phyloP scores from a whole-genome alignment of 331 rosid genomes.

The Pyracantha coccinea region DNA sequence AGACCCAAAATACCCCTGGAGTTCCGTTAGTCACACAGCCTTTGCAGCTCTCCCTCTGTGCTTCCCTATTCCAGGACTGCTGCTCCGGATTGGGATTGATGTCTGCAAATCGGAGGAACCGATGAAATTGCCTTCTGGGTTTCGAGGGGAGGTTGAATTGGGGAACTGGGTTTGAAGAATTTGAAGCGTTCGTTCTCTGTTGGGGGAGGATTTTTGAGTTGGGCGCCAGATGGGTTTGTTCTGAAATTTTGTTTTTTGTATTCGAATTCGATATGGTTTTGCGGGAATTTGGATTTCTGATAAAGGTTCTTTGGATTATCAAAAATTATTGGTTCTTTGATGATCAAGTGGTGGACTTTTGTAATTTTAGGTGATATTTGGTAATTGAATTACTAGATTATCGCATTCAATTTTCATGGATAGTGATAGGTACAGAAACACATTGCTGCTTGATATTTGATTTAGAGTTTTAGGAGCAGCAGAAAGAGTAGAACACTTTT shows the following conservation, averaged over 20 bases:
- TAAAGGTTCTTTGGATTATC: conserved; percentile 21
- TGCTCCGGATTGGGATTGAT: conserved; percentile 10
- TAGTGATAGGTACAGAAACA: conserved; percentile 6
- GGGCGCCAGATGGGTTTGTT: conserved; percentile 30
- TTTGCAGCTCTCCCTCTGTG: conserved; percentile 3
- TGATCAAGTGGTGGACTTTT: conserved; percentile 10
- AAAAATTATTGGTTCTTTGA: conserved; percentile 1
- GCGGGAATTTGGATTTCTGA: conserved; percentile 17
- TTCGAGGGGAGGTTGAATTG: conserved; percentile 4
- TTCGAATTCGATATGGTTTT: conserved; percentile 22
- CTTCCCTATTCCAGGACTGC: not conserved
- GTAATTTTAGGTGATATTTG: conserved; percentile 1
- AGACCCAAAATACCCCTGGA: conserved; percentile 13
- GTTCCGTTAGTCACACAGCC: not conserved
- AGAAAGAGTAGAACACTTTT: not conserved
- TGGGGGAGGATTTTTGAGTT: not conserved
- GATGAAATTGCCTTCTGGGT: conserved; percentile 25
- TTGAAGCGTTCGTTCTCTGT: conserved; percentile 1
- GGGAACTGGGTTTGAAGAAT: conserved; percentile 26
- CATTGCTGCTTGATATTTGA: conserved; percentile 12
- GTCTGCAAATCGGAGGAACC: conserved; percentile 13
- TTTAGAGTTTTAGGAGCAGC: conserved; percentile 6
- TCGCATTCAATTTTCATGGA: conserved; percentile 1
- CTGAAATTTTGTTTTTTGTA: conserved; percentile 26
- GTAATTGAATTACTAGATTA: not conserved